Base-by-base conservation (phyloP, 2,329 filamentous ascomycete species). In the Ambrosiella cleistominuta region DNA sequence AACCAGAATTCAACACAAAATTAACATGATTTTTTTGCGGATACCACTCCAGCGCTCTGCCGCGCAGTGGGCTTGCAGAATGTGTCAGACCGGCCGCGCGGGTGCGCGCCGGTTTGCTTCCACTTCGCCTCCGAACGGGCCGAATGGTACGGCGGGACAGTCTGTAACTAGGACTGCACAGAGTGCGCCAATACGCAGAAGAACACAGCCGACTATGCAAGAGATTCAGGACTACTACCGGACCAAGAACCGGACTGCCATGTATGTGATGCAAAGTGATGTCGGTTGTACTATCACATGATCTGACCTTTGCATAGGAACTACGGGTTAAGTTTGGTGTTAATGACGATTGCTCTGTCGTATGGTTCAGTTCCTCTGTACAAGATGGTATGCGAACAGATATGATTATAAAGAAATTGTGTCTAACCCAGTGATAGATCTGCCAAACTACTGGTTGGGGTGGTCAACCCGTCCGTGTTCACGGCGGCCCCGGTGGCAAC, bases 391-490 rank as follows among this genome's bases (percentile, higher is more conserved):
- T 45, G 70, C 58, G 15, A 9, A n/a, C 7, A 12, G 1, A 45
- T 56, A n/a, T 27, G 38, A 36, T 56, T 35, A 17, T 7, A 55
- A 19, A n/a, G 7, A 52, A 19, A 35, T 7, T 9, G 15, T 27
- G 38, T 62, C 63, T 55, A 65, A 42, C 19, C 55, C 39, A 38
- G 37, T 15, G 53, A 42, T 63, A 87, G 82, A 89, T 91, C 66
- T 91, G 86, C 72, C 82, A 86, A 72, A 86, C 86, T 13, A 90
- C 85, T 11, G 86, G 91, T 65, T 97, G 88, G 88, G 88, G 88
- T 65, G 91, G 91, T 45, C 88, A 95, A 68, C 91, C 91, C 38
- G 80, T 96, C 63, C 88, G 89, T 67, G 88, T 88, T 51, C 84
- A 88, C 72, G 72, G 72, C 55, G 70, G 70, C 54, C 68, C 67